phyloP scores from a whole-genome alignment of 345 rosid species.

The Ceriops tagal region DNA sequence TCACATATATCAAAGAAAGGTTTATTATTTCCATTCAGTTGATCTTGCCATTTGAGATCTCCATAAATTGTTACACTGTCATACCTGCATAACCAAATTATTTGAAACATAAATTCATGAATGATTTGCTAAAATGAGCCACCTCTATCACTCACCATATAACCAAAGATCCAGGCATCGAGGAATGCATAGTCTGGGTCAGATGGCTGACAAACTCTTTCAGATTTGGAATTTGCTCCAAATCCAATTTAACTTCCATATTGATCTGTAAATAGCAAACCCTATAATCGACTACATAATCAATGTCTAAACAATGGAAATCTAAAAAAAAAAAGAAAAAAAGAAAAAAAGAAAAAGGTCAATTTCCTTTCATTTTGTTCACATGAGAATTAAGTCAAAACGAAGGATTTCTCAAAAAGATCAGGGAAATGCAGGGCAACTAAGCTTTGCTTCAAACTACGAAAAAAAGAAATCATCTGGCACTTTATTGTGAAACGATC shows the following conservation, averaged over 20 bases:
- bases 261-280: constrained; percentile 52
- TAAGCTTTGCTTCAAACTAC: too few relatives aligned
- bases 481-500: too few relatives aligned
- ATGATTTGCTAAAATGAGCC: not conserved
- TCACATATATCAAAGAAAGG: constrained; percentile 84
- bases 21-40: constrained; percentile 56
- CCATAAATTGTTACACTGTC: constrained; percentile 68
- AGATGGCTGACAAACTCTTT: constrained; percentile 68
- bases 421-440: too few relatives aligned
- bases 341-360: too few relatives aligned
- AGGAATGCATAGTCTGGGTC: constrained; percentile 61
- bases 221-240: constrained; percentile 49
- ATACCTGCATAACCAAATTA: constrained; percentile 47
- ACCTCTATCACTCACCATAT: constrained; percentile 51
- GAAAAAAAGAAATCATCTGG: too few relatives aligned
- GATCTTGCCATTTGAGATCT: constrained; percentile 59
- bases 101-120: constrained; percentile 2
- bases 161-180: constrained; percentile 65
- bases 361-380: too few relatives aligned
- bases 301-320: not conserved
- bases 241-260: constrained; percentile 54
- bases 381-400: too few relatives aligned
- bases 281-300: constrained; percentile 2
- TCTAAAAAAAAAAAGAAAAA: too few relatives aligned
- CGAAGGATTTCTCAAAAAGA: too few relatives aligned